Conservation (phyloP, 1,284 basidiomycete species). For the Naganishia cerealis region DNA sequence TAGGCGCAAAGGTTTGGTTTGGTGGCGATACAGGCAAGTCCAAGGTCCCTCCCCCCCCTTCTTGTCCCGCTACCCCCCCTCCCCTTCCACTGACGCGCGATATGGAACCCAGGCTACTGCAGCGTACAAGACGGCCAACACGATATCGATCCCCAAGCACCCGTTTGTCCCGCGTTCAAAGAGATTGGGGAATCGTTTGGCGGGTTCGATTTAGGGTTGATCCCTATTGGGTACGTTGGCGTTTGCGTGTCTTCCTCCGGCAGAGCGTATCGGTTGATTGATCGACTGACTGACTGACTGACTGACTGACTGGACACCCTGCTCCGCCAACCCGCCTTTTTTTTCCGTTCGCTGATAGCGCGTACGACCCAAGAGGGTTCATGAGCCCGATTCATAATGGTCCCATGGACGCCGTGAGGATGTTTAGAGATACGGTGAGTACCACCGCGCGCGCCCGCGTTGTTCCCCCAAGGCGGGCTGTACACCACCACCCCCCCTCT, state of each 20-base stretch:
- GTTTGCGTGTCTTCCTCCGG: not conserved
- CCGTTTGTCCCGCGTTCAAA: constrained; percentile 67
- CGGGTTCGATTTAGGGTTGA: constrained; percentile 61
- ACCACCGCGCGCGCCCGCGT: constrained; percentile 40
- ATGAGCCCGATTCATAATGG: constrained; percentile 64
- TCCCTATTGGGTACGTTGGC: constrained; percentile 63
- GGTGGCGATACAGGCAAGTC: constrained; percentile 69
- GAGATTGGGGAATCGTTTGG: constrained; percentile 66
- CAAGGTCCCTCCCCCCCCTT: constrained; percentile 43
- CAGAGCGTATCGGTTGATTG: not conserved
- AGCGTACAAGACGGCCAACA: constrained; percentile 59
- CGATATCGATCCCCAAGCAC: constrained; percentile 49
- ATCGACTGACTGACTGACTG: too few species aligned
- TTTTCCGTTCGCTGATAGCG: constrained; percentile 50
- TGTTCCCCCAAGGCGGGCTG: not conserved
- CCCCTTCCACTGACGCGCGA: too few species aligned
- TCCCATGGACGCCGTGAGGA: constrained; percentile 64
- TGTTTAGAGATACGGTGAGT: constrained; percentile 63
- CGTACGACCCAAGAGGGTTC: constrained; percentile 63
- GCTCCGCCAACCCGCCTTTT: not conserved
- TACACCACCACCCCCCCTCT: too few species aligned
- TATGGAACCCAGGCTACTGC: constrained; percentile 43
- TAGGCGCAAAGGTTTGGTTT: constrained; percentile 59
- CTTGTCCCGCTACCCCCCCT: too few species aligned
- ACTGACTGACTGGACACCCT: too few species aligned